Evolutionary conservation across 345 rosid genomes (phyloP), one percentile per base, ranked within the genome.

Genomic region (Murraya paniculata): DNA sequence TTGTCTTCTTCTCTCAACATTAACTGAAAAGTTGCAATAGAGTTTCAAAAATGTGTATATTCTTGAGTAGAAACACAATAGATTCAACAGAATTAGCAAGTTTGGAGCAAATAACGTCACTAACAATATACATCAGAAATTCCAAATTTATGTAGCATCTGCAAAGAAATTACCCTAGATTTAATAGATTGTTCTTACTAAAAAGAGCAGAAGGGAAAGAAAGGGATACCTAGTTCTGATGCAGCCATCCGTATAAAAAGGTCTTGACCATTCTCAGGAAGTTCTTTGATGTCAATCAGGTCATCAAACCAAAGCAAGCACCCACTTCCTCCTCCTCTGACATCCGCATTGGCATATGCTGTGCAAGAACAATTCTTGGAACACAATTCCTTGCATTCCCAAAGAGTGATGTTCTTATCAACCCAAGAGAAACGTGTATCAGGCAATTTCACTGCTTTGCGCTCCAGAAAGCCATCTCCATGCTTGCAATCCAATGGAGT

Each of bases 341-440:
- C 38, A 80, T 75, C 79, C 14, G 58, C 75, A 62, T 50, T 68
- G 27, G 82, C 64, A 36, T 74, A 79, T 53, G 82, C 81, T 1
- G 60, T 73, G 65, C 84, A 82, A 56, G 81, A 60, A 28, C 81
- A 82, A 41, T 69, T 69, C 27, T 64, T 78, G 24, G 22, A 48
- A 57, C 84, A 82, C n/a, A 58, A 8, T 21, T 19, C 25, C 55
- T 64, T n/a, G 18, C 85, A 84, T 16, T 81, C 78, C 39, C 7
- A 19, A 8, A 78, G 80, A 27, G 33, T 67, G 25, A 81, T 66
- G 59, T 64, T 72, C 22, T 45, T 56, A 25, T 75, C 68, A 31
- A 65, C 36, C 77, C 77, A 27, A 24, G 74, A 59, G 25, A 7
- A 6, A 50, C 27, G 36, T 6, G 75, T 73, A 48, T 75, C 79